Percentiles rank a stretch among this genome's conserved stretches.
Evolutionary conservation across 2,329 filamentous ascomycete species (phyloP).

Genomic region (Paraconiothyrium brasiliense): DNA sequence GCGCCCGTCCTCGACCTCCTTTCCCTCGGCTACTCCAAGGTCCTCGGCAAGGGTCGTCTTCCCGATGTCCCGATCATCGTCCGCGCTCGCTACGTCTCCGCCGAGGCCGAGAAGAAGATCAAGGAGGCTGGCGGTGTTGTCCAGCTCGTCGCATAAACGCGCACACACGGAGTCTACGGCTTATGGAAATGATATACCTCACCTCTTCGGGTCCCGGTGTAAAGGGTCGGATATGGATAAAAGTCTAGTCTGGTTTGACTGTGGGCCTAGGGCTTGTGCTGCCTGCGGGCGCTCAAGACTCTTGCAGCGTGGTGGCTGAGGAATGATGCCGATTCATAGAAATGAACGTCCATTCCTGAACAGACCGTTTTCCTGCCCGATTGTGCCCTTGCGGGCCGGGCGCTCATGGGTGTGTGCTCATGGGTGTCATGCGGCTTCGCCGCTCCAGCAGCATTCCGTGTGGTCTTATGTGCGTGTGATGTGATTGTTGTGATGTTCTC

Average conservation of each 20-base stretch:
- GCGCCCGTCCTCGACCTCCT: slow-evolving; percentile 98
- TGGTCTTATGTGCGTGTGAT: background rate
- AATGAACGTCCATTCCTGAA: slow-evolving; percentile 61
- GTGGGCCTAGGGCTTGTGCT: slow-evolving; percentile 42
- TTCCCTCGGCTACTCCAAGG: slow-evolving; percentile 96
- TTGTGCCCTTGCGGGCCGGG: slow-evolving; percentile 11
- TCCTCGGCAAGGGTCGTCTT: slow-evolving; percentile 97
- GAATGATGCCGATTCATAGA: slow-evolving; percentile 55
- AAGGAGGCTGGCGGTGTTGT: slow-evolving; percentile 95
- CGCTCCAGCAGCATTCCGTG: slow-evolving; percentile 4
- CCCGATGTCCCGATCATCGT: slow-evolving; percentile 94
- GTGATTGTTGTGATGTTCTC: slow-evolving; percentile 3
- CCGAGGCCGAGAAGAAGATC: slow-evolving; percentile 98
- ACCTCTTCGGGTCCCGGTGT: slow-evolving; percentile 20
- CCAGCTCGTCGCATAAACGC: slow-evolving; percentile 86
- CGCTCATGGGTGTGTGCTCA: slow-evolving; percentile 13
- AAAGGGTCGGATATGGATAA: slow-evolving; percentile 37
- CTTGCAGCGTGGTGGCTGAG: slow-evolving; percentile 64
- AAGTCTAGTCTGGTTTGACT: slow-evolving; percentile 28
- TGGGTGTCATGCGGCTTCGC: slow-evolving; percentile 9
- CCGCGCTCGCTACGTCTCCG: slow-evolving; percentile 92
- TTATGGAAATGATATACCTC: slow-evolving; percentile 23
- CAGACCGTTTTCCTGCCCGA: slow-evolving; percentile 49
- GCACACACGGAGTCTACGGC: slow-evolving; percentile 9
- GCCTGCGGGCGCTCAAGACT: slow-evolving; percentile 38